phyloP scores from a whole-genome alignment of 768 basidiomycete species.

The Hydnomerulius pinastri region DNA sequence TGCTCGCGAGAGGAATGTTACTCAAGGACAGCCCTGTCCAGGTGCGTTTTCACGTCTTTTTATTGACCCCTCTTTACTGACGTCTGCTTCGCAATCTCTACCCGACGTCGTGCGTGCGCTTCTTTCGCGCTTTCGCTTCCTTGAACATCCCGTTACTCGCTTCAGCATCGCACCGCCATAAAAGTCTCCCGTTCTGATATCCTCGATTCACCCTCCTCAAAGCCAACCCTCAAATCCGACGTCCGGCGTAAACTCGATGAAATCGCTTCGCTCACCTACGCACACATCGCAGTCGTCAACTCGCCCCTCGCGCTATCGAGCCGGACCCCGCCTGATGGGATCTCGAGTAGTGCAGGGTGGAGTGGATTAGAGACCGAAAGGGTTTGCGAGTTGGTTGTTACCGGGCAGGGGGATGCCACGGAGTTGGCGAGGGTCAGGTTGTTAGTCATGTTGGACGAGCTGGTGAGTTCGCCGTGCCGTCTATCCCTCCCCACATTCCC shows the following conservation, averaged over 20 bases:
- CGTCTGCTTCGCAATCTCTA: not conserved
- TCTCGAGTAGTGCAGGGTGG: constrained; percentile 77
- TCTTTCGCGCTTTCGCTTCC: not conserved
- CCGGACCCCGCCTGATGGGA: constrained; percentile 75
- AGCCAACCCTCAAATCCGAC: constrained; percentile 78
- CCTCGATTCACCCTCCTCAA: constrained; percentile 79
- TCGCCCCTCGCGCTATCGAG: constrained; percentile 74
- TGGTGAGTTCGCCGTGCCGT: constrained; percentile 55
- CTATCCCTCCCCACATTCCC: not conserved
- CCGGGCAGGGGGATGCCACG: constrained; percentile 85
- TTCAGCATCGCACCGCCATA: constrained; percentile 81
- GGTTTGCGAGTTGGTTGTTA: constrained; percentile 90
- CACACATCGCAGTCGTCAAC: constrained; percentile 93
- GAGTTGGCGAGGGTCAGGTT: constrained; percentile 89
- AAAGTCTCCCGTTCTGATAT: constrained; percentile 93
- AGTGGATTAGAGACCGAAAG: constrained; percentile 93
- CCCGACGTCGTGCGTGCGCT: not conserved
- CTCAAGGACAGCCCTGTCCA: constrained; percentile 88
- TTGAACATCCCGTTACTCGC: constrained; percentile 16
- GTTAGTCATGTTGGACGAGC: constrained; percentile 91
- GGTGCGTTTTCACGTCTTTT: constrained; percentile 41
- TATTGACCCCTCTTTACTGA: constrained; percentile 15
- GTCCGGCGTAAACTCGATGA: constrained; percentile 88
- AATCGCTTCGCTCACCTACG: constrained; percentile 88
- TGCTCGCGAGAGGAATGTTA: constrained; percentile 85